Evolutionary conservation across 495 filamentous ascomycete species (phyloP), one percentile per base, ranked within the genome.

Genomic region (Xylaria venustula): DNA sequence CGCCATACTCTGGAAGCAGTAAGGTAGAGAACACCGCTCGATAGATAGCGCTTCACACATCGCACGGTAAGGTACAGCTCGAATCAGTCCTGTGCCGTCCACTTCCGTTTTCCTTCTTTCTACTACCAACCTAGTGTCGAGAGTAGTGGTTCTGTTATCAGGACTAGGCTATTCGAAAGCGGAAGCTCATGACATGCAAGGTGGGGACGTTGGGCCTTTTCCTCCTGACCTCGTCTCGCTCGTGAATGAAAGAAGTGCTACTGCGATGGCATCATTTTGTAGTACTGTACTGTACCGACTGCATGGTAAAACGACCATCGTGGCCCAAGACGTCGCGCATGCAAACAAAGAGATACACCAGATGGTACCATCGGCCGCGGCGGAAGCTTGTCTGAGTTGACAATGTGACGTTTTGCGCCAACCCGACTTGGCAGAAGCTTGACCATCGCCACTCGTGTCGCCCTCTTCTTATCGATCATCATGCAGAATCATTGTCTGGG

Each of bases 151-250:
- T 45, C 37, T 11, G 25, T 44, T 23, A 40, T 55, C 53, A 22
- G 40, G 40, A 8, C 25, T 30, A 19, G 40, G 41, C 3, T 19
- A n/a, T 34, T 55, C 26, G 25, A 55, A 55, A 55, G 53, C 53
- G 53, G 53, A 54, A 55, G 53, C 53, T 55, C 37, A 40, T 15
- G n/a, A n/a, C n/a, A n/a, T n/a, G n/a, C n/a, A n/a, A n/a, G n/a
- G 53, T 55, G 53, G 53, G 15, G 37, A 45, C 52, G n/a, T n/a
- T n/a, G n/a, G n/a, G n/a, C n/a, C n/a, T n/a, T 42, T 23, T 37
- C 44, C 42, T 22, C 3, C 6, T 45, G 42, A 6, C 25, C 15
- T 54, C n/a, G n/a, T n/a, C n/a, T n/a, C n/a, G n/a, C n/a, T n/a
- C 52, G 37, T 20, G n/a, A 15, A 11, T 42, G 6, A 22, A 30